phyloP scores from a whole-genome alignment of 2,329 filamentous ascomycete species.

The Penicillium palitans region DNA sequence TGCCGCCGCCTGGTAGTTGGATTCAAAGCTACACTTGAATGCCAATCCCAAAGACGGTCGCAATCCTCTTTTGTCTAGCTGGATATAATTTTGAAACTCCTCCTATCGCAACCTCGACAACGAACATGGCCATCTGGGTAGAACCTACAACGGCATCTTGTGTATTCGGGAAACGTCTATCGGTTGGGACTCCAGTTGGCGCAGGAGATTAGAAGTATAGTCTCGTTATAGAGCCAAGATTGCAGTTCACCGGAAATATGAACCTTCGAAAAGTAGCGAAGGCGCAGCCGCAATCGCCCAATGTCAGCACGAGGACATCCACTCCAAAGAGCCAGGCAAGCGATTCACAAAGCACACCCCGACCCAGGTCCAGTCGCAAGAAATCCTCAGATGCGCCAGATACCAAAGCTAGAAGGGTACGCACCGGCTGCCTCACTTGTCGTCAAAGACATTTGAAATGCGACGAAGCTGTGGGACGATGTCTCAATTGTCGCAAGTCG shows the following conservation, averaged over 20 bases:
- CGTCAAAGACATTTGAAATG: constrained; percentile 88
- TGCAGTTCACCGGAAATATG: constrained; percentile 12
- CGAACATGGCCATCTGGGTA: constrained; percentile 28
- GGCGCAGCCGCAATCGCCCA: constrained; percentile 16
- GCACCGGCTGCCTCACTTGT: constrained; percentile 89
- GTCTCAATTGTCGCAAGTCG: constrained; percentile 84
- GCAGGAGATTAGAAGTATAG: constrained; percentile 21
- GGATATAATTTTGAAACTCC: background rate
- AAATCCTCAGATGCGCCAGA: constrained; percentile 26
- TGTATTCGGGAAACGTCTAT: constrained; percentile 18
- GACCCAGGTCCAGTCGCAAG: constrained; percentile 22
- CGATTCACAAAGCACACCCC: constrained; percentile 16
- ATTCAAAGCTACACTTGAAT: background rate
- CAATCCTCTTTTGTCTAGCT: background rate
- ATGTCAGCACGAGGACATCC: constrained; percentile 10
- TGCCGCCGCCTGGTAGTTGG: background rate
- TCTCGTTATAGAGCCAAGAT: background rate
- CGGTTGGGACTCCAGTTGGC: constrained; percentile 15
- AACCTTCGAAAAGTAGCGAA: constrained; percentile 20
- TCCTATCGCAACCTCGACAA: background rate
- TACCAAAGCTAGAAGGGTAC: constrained; percentile 75
- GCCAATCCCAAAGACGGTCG: constrained; percentile 4
- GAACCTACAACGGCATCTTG: constrained; percentile 15
- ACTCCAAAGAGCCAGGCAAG: constrained; percentile 22
- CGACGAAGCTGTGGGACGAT: constrained; percentile 68